These are phyloP conservation scores for Drosera capensis DNA, from an alignment of 148 eudicot genomes.

Conservation along the genomic window DNA sequence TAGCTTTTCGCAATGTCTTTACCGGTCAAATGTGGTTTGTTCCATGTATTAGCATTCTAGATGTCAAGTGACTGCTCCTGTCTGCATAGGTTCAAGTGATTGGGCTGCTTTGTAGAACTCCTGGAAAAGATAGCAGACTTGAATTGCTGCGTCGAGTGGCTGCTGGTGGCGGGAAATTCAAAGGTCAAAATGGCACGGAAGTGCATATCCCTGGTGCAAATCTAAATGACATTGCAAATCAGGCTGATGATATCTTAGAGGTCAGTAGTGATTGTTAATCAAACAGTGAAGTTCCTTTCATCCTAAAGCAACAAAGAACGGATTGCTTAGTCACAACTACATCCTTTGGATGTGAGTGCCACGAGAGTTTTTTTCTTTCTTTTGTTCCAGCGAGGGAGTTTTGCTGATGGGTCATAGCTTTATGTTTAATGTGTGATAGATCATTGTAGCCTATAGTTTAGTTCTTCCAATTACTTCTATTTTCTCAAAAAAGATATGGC, in stretches of 20 bases:
- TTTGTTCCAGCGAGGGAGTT: no score
- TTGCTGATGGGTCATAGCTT: no score
- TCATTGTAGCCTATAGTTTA: no score
- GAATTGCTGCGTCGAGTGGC: constrained; percentile 91
- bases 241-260: constrained; percentile 95
- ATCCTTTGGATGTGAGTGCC: no score
- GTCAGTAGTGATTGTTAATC: constrained; percentile 16
- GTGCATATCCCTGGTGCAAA: constrained; percentile 95
- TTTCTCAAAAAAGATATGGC: no score
- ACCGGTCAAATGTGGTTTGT: no score
- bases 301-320: constrained; percentile 2
- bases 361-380: no score
- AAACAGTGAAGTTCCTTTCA: constrained; percentile 5
- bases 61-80: neutral
- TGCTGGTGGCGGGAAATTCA: constrained; percentile 84
- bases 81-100: constrained; percentile 67
- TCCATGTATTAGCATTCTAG: neutral
- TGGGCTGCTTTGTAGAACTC: constrained; percentile 89
- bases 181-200: constrained; percentile 62
- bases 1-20: no score
- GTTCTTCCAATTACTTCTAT: no score
- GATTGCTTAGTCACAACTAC: no score
- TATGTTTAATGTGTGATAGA: no score
- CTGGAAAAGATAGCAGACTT: constrained; percentile 77
- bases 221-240: constrained; percentile 86